Base-by-base conservation (phyloP, 1,139 yeast genomes). In the Pichia terricola region DNA sequence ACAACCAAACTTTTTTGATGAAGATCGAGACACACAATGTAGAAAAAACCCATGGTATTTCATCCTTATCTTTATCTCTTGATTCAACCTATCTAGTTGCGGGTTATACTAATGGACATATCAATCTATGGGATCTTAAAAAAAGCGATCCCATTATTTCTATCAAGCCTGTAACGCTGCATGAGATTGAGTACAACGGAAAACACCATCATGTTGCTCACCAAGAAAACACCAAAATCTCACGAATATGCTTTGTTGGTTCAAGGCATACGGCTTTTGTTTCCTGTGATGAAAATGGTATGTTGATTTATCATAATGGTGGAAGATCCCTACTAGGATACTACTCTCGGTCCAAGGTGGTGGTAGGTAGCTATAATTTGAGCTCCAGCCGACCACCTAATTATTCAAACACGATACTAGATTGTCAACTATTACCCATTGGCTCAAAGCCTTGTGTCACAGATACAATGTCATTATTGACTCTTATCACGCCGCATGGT, bases 271-370 rank as follows among this genome's bases (percentile, higher is more conserved):
- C 77, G 9, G 79, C 78, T 26, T 48, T 86, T 26, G 63, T 82
- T 3, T 72, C 84, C 5, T 67, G 75, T 2, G 91, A 85, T 56
- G 62, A 64, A 5, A 63, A 72, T 2, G 94, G 95, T 0, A 62
- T 73, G 53, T 67, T 80, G 9, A 67, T 78, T 44, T 70, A 66
- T 49, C 94, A 85, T 59, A 71, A 74, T 53, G 81, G 82, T 0
- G 66, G 70, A 40, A 69, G 79, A 45, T 70, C 75, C 34, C 63
- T 81, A 28, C 59, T 81, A 45, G 75, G 81, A 38, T 66, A 68
- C 41, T 64, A 70, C 43, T 68, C 72, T 30, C 66, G 68, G n/a
- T 66, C 81, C 0, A 68, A 67, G 44, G 69, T 79, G 42, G 54
- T 83, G 4, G 56, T 77, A 37, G 89, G 89, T 0, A 64, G 65